phyloP scores from a whole-genome alignment of 2,329 filamentous ascomycete genomes.

The Penicillium rolfsii region DNA sequence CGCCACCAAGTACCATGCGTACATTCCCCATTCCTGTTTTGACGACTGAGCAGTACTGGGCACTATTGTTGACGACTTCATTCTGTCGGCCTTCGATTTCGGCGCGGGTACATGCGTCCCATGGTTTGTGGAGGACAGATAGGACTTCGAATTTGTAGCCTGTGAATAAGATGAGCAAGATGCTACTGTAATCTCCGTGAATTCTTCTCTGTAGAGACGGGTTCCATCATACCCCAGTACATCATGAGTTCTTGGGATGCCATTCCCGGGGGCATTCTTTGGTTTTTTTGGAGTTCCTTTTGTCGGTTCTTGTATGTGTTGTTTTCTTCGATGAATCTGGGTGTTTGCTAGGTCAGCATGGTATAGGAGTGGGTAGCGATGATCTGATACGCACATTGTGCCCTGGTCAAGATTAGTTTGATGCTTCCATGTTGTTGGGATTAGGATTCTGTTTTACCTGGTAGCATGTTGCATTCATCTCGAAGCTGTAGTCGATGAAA shows the following conservation, averaged over 20 bases:
- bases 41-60: constrained; percentile 94
- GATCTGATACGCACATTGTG: constrained; percentile 53
- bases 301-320: constrained; percentile 70
- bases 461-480: constrained; percentile 93
- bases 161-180: constrained; percentile 40
- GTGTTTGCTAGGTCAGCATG: not conserved
- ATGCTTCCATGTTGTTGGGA: not conserved
- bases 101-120: constrained; percentile 71
- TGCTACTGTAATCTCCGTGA: not conserved
- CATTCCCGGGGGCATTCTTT: constrained; percentile 55
- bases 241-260: constrained; percentile 80
- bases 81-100: constrained; percentile 77
- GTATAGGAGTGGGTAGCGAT: not conserved
- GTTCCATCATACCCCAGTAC: constrained; percentile 73
- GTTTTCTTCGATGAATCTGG: constrained; percentile 90
- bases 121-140: constrained; percentile 72
- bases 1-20: constrained; percentile 79
- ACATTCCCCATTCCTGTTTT: constrained; percentile 80
- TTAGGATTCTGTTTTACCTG: constrained; percentile 62
- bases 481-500: constrained; percentile 63
- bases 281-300: constrained; percentile 60
- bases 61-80: constrained; percentile 79
- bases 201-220: no score
- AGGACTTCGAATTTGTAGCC: constrained; percentile 97
- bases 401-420: constrained; percentile 46